phyloP scores from a whole-genome alignment of 768 basidiomycete genomes.

The Termitomyces sp. region DNA sequence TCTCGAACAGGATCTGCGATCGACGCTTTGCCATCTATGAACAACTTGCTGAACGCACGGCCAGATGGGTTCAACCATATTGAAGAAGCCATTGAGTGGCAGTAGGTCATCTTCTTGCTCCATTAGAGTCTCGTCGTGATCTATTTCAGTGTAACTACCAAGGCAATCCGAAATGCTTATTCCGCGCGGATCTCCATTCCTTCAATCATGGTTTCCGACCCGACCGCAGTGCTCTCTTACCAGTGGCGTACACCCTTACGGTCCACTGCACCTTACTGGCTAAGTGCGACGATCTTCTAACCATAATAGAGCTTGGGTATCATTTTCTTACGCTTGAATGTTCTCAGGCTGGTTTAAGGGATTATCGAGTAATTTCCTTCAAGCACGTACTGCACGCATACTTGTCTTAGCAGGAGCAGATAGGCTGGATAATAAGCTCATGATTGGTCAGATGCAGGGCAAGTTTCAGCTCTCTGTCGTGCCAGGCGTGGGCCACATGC shows the following conservation, averaged over 20 bases:
- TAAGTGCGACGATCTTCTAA: slow-evolving; percentile 47
- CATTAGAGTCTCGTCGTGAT: neutral
- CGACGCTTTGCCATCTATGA: slow-evolving; percentile 93
- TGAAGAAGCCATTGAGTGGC: slow-evolving; percentile 92
- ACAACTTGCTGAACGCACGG: slow-evolving; percentile 76
- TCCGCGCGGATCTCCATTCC: slow-evolving; percentile 93
- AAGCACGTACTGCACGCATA: slow-evolving; percentile 75
- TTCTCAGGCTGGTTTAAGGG: slow-evolving; percentile 84
- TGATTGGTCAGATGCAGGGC: slow-evolving; percentile 96
- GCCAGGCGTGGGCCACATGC: slow-evolving; percentile 84
- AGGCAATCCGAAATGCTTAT: slow-evolving; percentile 73
- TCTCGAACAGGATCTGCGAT: slow-evolving; percentile 72
- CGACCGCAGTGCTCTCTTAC: slow-evolving; percentile 38
- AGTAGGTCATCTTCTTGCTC: slow-evolving; percentile 54
- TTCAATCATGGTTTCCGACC: slow-evolving; percentile 56
- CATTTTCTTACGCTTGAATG: neutral
- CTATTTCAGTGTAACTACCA: slow-evolving; percentile 61
- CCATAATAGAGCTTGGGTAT: neutral
- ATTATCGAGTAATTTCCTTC: slow-evolving; percentile 77
- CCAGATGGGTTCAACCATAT: slow-evolving; percentile 82
- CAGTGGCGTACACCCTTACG: slow-evolving; percentile 84
- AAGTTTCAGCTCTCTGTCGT: slow-evolving; percentile 95
- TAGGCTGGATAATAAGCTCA: slow-evolving; percentile 85
- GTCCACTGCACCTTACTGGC: slow-evolving; percentile 88
- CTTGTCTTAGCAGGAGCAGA: slow-evolving; percentile 93